Evolutionary conservation across 129 eudicot species (phyloP), one percentile per base, ranked within the genome.

Genomic region (Pittosporum tobira): DNA sequence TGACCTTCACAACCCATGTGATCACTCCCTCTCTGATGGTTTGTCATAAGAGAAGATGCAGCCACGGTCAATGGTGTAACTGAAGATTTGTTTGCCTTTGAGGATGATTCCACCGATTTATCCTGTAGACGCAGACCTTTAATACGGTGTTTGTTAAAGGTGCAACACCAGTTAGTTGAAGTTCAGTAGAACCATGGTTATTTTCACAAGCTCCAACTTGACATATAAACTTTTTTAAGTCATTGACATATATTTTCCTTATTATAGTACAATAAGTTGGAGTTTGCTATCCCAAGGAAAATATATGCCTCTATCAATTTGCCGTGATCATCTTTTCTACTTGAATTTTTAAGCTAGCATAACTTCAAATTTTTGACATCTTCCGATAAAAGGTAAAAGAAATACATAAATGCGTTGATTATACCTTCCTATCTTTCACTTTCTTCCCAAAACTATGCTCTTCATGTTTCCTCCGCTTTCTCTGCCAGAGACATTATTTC

Each of bases 391-490:
- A 30, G 57, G 28, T 43, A 28, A 25, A 23, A 61, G 28, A 57
- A 1, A 61, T 26, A 30, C 23, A 31, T 25, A 40, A 27, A 60
- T 47, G 38, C 47, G 42, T 64, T 50, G 30, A 3, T 49, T 77
- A 73, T 79, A 88, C 94, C 94, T 81, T 84, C 65, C 75, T 81
- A 72, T 84, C 81, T 77, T 75, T 84, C 29, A 77, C 71, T 73
- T 77, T 88, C 74, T 76, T 84, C 63, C 84, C 87, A 71, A 78
- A 68, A 64, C 63, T 71, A 56, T 52, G 62, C 57, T 88, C 87
- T 59, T 84, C 94, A 48, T 62, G 87, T 79, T 88, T 88, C 76
- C 94, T 71, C 58, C 90, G 75, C 64, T 88, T 88, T 78, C 96
- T 84, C 96, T 88, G 89, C 21, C 61, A 77, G 72, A 72, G 31